Percentiles rank a stretch among this genome's conserved stretches.
Conservation (phyloP, 257 asterid species). For the Nicotiana noctiflora region DNA sequence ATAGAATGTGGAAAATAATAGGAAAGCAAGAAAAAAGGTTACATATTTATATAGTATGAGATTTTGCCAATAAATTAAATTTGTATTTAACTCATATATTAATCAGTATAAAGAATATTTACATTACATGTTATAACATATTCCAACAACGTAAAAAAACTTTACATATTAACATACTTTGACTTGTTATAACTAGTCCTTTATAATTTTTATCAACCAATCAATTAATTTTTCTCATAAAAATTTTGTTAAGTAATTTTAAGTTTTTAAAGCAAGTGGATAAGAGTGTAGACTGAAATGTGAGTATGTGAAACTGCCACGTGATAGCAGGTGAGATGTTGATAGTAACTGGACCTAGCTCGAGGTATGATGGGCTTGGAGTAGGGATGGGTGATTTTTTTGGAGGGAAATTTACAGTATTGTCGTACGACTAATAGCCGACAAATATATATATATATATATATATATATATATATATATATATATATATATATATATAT, state of each 20-base stretch:
- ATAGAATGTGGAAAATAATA: neutral
- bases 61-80: neutral
- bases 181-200: too few species aligned
- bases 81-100: neutral
- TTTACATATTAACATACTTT: too few species aligned
- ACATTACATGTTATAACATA: neutral
- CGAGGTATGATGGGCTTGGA: neutral
- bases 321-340: slow-evolving; percentile 3
- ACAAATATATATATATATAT: too few species aligned
- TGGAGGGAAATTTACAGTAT: too few species aligned
- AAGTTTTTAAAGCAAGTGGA: neutral
- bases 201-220: too few species aligned
- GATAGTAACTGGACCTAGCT: slow-evolving; percentile 5
- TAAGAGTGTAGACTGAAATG: too few species aligned
- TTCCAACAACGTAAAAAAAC: too few species aligned
- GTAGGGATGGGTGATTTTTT: neutral
- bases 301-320: neutral
- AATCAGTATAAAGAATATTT: neutral
- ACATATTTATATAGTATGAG: neutral
- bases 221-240: too few species aligned
- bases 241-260: too few species aligned
- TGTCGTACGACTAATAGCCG: too few species aligned
- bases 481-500: too few species aligned
- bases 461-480: too few species aligned
- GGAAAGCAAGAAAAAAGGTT: neutral